A percentile compares a stretch with the other conserved stretches of the same genome.
Conservation (phyloP, 2,329 filamentous ascomycete genomes). For the Bipolaris bicolor region DNA sequence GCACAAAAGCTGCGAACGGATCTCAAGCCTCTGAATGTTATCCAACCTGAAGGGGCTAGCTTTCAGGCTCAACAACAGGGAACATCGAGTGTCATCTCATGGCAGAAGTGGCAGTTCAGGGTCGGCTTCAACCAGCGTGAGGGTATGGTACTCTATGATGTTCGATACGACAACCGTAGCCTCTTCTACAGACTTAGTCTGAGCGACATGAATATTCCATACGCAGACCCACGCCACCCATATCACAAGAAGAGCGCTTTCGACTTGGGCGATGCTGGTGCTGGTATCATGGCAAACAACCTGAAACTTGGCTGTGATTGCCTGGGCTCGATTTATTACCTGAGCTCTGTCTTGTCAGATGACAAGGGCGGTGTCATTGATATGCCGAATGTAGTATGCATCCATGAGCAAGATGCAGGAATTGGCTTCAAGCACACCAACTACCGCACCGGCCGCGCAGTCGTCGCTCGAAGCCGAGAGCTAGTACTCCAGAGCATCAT, state of each 20-base stretch:
- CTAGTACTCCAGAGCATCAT: slow-evolving; percentile 73
- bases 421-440: slow-evolving; percentile 76
- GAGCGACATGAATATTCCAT: slow-evolving; percentile 70
- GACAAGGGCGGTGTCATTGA: slow-evolving; percentile 64
- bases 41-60: slow-evolving; percentile 69
- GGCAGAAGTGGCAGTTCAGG: slow-evolving; percentile 76
- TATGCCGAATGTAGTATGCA: slow-evolving; percentile 71
- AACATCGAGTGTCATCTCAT: slow-evolving; percentile 62
- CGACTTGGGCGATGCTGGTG: slow-evolving; percentile 70
- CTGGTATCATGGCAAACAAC: slow-evolving; percentile 72
- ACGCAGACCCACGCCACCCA: slow-evolving; percentile 69
- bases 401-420: slow-evolving; percentile 73
- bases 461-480: slow-evolving; percentile 67
- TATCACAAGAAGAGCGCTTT: slow-evolving; percentile 71
- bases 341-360: slow-evolving; percentile 64
- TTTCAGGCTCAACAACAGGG: slow-evolving; percentile 61
- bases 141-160: slow-evolving; percentile 71
- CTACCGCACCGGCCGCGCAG: slow-evolving; percentile 69
- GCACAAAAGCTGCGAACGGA: slow-evolving; percentile 65
- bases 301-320: slow-evolving; percentile 74
- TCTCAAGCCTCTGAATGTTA: slow-evolving; percentile 67
- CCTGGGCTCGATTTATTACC: slow-evolving; percentile 72
- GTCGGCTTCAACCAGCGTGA: slow-evolving; percentile 73
- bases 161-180: slow-evolving; percentile 67
- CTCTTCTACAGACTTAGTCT: slow-evolving; percentile 71